Conservation (phyloP, 768 basidiomycete genomes). For the Candolleomyces efflorescens region DNA sequence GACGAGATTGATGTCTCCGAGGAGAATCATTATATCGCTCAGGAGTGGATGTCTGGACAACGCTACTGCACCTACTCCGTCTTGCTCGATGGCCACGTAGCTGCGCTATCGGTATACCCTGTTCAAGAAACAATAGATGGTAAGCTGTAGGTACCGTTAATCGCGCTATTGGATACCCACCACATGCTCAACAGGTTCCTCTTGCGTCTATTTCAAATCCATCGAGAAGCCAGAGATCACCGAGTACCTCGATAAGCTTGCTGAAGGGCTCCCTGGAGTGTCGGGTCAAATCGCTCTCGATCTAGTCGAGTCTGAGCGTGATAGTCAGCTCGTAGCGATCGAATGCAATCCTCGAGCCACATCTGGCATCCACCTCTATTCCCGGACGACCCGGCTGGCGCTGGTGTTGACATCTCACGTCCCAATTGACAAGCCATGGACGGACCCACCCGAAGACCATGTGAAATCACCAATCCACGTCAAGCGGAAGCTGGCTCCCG, state of each 20-base stretch:
- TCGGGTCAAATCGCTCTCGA: slow-evolving; percentile 18
- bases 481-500: slow-evolving; percentile 16
- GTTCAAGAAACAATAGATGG: slow-evolving; percentile 19
- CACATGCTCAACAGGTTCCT: slow-evolving; percentile 10
- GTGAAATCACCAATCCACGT: slow-evolving; percentile 2
- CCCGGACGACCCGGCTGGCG: slow-evolving; percentile 11
- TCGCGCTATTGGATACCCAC: not conserved
- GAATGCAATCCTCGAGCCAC: slow-evolving; percentile 18
- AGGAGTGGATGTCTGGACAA: slow-evolving; percentile 15
- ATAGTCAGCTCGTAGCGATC: slow-evolving; percentile 11
- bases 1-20: slow-evolving; percentile 11
- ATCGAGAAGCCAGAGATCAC: slow-evolving; percentile 11
- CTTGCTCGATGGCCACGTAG: slow-evolving; percentile 12
- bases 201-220: slow-evolving; percentile 17
- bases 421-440: slow-evolving; percentile 1
- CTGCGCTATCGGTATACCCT: slow-evolving; percentile 14
- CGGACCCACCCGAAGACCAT: not conserved
- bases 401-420: slow-evolving; percentile 13
- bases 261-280: slow-evolving; percentile 6
- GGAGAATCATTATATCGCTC: slow-evolving; percentile 16
- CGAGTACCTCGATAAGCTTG: slow-evolving; percentile 11
- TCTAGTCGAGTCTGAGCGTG: slow-evolving; percentile 10
- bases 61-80: slow-evolving; percentile 17
- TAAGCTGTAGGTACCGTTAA: not conserved
- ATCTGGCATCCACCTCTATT: slow-evolving; percentile 16